Conservation (phyloP, 345 rosid species). For the Linum tenue region DNA sequence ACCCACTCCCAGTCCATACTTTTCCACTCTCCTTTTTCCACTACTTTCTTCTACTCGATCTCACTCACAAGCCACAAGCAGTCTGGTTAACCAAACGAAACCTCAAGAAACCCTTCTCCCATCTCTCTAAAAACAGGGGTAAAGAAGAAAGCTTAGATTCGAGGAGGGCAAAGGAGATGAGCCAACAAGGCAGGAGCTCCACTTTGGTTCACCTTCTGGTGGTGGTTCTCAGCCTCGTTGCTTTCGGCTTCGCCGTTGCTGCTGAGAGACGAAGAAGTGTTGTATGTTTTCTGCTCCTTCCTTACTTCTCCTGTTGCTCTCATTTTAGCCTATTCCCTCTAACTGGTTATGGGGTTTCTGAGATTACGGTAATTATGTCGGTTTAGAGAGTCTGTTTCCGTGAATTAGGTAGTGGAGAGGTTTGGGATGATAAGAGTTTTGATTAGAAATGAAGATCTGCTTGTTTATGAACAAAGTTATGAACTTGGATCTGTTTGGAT, state of each 20-base stretch:
- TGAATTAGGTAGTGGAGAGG: background rate
- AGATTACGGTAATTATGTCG: background rate
- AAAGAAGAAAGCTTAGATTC: background rate
- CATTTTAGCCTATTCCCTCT: background rate
- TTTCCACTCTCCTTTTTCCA: too few species aligned
- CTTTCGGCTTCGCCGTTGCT: constrained; percentile 91
- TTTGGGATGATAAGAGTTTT: background rate
- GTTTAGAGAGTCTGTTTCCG: too few species aligned
- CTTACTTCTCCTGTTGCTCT: too few species aligned
- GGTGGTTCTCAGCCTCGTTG: constrained; percentile 69
- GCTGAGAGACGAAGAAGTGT: constrained; percentile 89
- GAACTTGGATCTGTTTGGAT: background rate
- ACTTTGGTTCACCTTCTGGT: constrained; percentile 64
- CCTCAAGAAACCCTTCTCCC: background rate
- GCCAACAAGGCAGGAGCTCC: constrained; percentile 31
- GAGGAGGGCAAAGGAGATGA: background rate
- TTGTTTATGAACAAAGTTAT: background rate
- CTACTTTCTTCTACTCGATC: too few species aligned
- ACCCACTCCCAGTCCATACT: too few species aligned
- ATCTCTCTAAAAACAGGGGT: background rate
- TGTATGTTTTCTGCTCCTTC: constrained; percentile 26
- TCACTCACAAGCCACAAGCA: too few species aligned
- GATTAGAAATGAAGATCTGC: background rate
- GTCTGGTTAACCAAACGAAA: too few species aligned
- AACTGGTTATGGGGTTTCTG: too few species aligned